A percentile compares a stretch with the other conserved stretches of the same genome.
Evolutionary conservation across 805 yeast species (phyloP).

Genomic region (Kodamaea fukazawae): DNA sequence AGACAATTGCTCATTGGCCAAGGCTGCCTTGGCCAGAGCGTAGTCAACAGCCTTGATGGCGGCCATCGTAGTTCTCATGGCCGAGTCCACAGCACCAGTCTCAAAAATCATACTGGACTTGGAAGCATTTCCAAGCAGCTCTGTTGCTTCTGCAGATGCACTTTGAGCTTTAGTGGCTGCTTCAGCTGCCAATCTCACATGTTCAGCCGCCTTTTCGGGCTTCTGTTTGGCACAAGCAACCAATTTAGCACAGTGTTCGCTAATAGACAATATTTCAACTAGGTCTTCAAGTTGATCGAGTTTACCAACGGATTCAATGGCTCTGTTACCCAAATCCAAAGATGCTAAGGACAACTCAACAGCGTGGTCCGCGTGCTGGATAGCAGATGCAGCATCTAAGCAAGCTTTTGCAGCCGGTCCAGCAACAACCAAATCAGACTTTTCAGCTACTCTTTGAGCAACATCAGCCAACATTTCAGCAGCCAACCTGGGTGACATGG

Average conservation of each 20-base stretch:
- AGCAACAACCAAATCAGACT: not conserved
- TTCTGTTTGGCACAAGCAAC: not conserved
- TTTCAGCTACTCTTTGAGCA: constrained; percentile 2
- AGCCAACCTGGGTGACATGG: constrained; percentile 7
- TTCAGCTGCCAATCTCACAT: not conserved
- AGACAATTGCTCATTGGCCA: not conserved
- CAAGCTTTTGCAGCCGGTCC: constrained; percentile 4
- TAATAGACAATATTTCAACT: constrained; percentile 3
- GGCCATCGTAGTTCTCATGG: constrained; percentile 1
- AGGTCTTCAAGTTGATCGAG: not conserved
- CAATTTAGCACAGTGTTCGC: not conserved
- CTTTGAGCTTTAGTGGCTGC: constrained; percentile 2
- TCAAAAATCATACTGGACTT: not conserved
- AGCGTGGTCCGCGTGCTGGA: constrained; percentile 3
- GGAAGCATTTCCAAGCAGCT: not conserved
- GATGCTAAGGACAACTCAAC: not conserved
- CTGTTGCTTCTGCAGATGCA: constrained; percentile 1
- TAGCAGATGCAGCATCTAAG: constrained; percentile 2
- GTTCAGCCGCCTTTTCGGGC: not conserved
- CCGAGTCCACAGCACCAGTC: constrained; percentile 4
- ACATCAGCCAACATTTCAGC: constrained; percentile 7
- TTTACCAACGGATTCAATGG: not conserved
- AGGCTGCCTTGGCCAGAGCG: constrained; percentile 1
- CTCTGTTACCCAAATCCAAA: constrained; percentile 2
- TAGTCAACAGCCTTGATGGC: constrained; percentile 4